Conservation (phyloP, 192 early-diverging fungal species). For the Dispira simplex region DNA sequence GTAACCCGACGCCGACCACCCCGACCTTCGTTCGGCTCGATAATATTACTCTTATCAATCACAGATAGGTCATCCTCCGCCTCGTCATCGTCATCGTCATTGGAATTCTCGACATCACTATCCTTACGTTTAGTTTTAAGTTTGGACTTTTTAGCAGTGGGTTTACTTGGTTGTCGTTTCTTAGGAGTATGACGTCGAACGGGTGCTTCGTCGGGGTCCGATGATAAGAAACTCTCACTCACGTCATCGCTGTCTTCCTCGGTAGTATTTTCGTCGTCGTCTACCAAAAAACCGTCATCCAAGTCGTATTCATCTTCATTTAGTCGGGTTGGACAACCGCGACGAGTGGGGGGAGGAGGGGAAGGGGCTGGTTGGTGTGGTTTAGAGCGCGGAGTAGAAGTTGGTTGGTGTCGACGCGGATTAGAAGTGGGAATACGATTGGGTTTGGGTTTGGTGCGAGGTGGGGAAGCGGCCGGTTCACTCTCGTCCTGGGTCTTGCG, state of each 20-base stretch:
- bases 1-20: not conserved
- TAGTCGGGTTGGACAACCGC: not conserved
- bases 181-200: no score
- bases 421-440: not conserved
- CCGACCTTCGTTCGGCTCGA: not conserved
- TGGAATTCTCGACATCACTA: not conserved
- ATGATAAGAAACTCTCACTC: no score
- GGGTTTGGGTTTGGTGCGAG: not conserved
- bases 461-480: not conserved
- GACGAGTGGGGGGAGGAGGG: not conserved
- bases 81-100: not conserved
- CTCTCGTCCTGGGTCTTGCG: not conserved
- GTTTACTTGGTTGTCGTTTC: not conserved
- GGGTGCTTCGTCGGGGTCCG: no score
- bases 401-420: not conserved
- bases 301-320: slow-evolving; percentile 8
- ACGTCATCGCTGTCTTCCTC: no score
- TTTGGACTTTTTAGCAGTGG: not conserved
- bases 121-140: not conserved
- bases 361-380: not conserved
- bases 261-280: not conserved
- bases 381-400: not conserved
- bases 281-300: slow-evolving; percentile 3
- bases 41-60: slow-evolving; percentile 9
- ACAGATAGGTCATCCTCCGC: slow-evolving; percentile 3